Conservation (phyloP, 768 basidiomycete species). For the Calocybe indica region DNA sequence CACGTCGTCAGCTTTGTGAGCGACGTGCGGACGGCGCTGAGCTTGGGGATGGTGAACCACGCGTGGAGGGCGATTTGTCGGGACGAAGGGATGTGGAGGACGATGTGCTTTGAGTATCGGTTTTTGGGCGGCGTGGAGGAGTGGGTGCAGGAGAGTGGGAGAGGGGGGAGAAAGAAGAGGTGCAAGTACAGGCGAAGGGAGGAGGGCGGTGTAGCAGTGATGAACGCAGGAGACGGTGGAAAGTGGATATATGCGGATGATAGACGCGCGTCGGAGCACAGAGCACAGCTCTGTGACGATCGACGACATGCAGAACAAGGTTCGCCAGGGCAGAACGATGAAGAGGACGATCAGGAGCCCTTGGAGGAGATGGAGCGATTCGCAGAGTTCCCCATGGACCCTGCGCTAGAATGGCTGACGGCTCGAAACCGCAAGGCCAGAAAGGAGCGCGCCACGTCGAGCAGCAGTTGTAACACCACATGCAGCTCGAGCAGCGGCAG, state of each 20-base stretch:
- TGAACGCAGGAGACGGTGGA: neutral
- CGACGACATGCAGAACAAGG: too few species aligned
- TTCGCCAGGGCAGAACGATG: neutral
- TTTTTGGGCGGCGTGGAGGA: constrained; percentile 23
- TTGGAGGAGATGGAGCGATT: constrained; percentile 27
- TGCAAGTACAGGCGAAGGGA: neutral
- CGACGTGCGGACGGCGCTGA: constrained; percentile 63
- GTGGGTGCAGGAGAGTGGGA: neutral
- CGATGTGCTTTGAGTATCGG: constrained; percentile 57
- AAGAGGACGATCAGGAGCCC: constrained; percentile 25
- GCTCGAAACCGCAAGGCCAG: constrained; percentile 15
- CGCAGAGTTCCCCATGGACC: constrained; percentile 31
- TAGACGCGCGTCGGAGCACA: neutral
- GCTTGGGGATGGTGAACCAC: constrained; percentile 64
- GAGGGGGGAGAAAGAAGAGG: neutral
- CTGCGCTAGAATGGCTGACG: constrained; percentile 32
- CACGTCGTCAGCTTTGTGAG: constrained; percentile 75
- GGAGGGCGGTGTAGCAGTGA: too few species aligned
- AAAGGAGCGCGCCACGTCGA: neutral
- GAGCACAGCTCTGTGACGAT: neutral
- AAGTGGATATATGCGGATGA: neutral
- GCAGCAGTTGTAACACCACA: too few species aligned
- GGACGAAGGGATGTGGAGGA: constrained; percentile 79
- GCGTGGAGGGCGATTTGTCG: constrained; percentile 64
- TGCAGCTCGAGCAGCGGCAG: neutral